Evolutionary conservation across 371 early-diverging fungal genomes (phyloP).

Genomic region (Circinella umbellata): DNA sequence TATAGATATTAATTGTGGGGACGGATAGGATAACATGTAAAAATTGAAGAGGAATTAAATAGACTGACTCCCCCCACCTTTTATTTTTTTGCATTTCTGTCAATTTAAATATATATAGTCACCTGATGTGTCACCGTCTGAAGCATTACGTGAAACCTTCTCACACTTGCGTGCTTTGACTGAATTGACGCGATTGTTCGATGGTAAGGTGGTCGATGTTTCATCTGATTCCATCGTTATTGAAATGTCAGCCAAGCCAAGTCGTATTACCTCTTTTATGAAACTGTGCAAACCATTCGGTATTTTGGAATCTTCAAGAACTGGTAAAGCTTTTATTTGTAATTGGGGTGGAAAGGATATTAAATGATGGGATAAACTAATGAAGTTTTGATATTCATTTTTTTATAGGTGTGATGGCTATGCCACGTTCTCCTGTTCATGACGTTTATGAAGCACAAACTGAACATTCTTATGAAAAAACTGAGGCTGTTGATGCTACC

Average conservation of each 20-base stretch:
- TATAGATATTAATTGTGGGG: background rate
- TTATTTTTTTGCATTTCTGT: too few relatives aligned
- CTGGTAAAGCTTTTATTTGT: constrained; percentile 40
- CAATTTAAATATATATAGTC: background rate
- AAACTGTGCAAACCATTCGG: constrained; percentile 95
- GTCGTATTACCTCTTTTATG: constrained; percentile 89
- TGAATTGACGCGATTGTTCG: constrained; percentile 85
- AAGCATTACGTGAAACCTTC: constrained; percentile 65
- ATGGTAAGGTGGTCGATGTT: constrained; percentile 90
- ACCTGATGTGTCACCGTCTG: constrained; percentile 1
- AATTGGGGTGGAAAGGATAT: too few relatives aligned
- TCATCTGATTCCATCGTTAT: constrained; percentile 79
- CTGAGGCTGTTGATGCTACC: constrained; percentile 80
- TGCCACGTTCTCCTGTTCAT: constrained; percentile 87
- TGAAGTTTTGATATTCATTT: too few relatives aligned
- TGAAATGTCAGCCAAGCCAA: constrained; percentile 88
- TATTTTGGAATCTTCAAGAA: constrained; percentile 91
- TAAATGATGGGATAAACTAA: too few relatives aligned
- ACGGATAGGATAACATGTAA: too few relatives aligned
- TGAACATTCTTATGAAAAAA: constrained; percentile 55
- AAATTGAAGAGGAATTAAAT: too few relatives aligned
- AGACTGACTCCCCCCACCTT: too few relatives aligned
- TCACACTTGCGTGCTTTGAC: constrained; percentile 81
- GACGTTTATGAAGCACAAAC: constrained; percentile 68
- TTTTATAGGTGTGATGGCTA: constrained; percentile 79